Evolutionary conservation across 148 eudicot species (phyloP).

Genomic region (Amaranthus palmeri): DNA sequence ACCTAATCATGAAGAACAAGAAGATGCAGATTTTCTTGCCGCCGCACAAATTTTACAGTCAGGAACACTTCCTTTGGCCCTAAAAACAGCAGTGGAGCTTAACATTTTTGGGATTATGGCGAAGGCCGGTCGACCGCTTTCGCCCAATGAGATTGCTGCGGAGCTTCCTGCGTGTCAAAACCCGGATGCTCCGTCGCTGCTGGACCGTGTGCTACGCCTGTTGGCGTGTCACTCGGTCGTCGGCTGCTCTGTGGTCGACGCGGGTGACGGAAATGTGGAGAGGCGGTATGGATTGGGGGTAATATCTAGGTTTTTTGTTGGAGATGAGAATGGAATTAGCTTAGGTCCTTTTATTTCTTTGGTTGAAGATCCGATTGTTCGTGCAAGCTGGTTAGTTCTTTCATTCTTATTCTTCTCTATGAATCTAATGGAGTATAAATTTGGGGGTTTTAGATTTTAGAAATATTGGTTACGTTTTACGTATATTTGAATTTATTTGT

Average conservation of each 20-base stretch:
- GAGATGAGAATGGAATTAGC: conserved; percentile 33
- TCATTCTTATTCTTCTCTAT: no score
- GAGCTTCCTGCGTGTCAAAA: conserved; percentile 17
- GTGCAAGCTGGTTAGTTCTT: conserved; percentile 33
- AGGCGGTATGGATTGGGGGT: conserved; percentile 32
- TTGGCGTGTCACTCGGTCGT: conserved; percentile 29
- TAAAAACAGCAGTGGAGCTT: conserved; percentile 30
- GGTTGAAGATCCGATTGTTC: conserved; percentile 36
- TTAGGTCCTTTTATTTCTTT: conserved; percentile 30
- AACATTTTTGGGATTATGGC: conserved; percentile 31
- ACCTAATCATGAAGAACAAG: not conserved
- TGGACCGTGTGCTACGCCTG: conserved; percentile 44
- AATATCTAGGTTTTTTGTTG: conserved; percentile 28
- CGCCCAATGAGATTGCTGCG: conserved; percentile 27
- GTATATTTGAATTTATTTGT: no score
- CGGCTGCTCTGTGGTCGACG: conserved; percentile 6
- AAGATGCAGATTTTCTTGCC: conserved; percentile 13
- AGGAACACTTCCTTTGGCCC: conserved; percentile 23
- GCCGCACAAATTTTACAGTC: conserved; percentile 14
- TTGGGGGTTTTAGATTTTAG: no score
- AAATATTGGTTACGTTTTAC: no score
- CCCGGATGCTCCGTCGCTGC: conserved; percentile 32
- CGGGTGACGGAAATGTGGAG: not conserved
- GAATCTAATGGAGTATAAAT: no score
- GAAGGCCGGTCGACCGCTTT: conserved; percentile 22